Percentiles rank a stretch among this genome's conserved stretches.
Conservation (phyloP, 129 eudicot species). For the Oenanthe sinensis region DNA sequence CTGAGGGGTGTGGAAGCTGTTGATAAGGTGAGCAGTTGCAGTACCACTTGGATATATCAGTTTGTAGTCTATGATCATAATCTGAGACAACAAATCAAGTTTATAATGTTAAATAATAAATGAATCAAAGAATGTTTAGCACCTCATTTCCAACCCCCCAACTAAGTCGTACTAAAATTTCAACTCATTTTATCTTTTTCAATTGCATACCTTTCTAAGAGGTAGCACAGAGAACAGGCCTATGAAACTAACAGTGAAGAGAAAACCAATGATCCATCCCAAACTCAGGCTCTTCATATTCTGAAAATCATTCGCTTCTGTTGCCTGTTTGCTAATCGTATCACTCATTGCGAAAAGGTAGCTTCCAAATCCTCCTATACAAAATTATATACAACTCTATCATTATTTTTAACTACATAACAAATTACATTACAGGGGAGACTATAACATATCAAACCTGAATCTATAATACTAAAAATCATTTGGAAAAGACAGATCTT, state of each 20-base stretch:
- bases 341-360: constrained; percentile 1
- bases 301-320: background rate
- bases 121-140: background rate
- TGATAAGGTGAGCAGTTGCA: constrained; percentile 11
- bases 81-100: constrained; percentile 1
- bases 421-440: no score
- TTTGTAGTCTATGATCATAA: constrained; percentile 5
- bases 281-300: background rate
- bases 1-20: constrained; percentile 12
- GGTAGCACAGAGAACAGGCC: constrained; percentile 60
- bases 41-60: constrained; percentile 13
- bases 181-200: no score
- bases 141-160: background rate
- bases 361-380: constrained; percentile 2
- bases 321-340: background rate
- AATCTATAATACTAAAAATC: no score
- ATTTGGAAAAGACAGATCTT: no score
- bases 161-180: no score
- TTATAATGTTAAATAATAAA: background rate
- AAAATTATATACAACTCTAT: background rate
- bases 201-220: constrained; percentile 64
- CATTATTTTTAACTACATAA: no score
- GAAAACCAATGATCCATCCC: constrained; percentile 55
- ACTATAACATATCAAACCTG: no score
- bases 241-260: constrained; percentile 50